Evolutionary conservation across 495 filamentous ascomycete genomes (phyloP).

Genomic region (Schizothecium vesticola): DNA sequence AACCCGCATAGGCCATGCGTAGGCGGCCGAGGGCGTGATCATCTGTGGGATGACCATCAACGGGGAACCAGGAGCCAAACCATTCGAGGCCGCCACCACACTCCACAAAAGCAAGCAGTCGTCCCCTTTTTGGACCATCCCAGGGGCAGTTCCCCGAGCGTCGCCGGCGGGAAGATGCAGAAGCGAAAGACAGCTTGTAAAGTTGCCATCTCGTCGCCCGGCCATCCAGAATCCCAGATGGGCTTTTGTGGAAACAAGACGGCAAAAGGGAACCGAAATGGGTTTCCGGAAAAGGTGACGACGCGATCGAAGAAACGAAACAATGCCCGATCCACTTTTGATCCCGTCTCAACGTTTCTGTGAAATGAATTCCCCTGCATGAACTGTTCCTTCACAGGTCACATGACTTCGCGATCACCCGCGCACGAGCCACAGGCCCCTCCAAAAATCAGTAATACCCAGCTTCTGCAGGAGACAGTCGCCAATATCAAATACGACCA

Average conservation of each 20-base stretch:
- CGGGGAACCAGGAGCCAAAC: too few species aligned
- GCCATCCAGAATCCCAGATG: background rate
- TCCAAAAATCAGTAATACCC: too few species aligned
- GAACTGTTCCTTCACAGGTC: background rate
- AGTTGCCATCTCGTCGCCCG: background rate
- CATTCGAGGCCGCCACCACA: too few species aligned
- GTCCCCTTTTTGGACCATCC: background rate
- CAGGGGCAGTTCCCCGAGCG: background rate
- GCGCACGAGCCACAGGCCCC: too few species aligned
- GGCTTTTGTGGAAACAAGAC: background rate
- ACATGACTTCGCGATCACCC: too few species aligned
- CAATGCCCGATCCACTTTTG: background rate
- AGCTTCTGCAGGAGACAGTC: too few species aligned
- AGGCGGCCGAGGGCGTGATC: conserved; percentile 3
- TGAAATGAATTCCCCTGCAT: background rate
- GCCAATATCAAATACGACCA: too few species aligned
- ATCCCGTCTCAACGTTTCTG: background rate
- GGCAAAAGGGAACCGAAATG: background rate
- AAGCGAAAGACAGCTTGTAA: background rate
- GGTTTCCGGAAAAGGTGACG: background rate
- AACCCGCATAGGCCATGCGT: conserved; percentile 21
- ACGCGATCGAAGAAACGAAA: background rate
- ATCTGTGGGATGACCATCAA: background rate
- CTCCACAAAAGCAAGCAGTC: background rate
- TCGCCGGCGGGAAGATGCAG: background rate